Conservation (phyloP, 345 rosid species). For the Pugionium dolabratum region DNA sequence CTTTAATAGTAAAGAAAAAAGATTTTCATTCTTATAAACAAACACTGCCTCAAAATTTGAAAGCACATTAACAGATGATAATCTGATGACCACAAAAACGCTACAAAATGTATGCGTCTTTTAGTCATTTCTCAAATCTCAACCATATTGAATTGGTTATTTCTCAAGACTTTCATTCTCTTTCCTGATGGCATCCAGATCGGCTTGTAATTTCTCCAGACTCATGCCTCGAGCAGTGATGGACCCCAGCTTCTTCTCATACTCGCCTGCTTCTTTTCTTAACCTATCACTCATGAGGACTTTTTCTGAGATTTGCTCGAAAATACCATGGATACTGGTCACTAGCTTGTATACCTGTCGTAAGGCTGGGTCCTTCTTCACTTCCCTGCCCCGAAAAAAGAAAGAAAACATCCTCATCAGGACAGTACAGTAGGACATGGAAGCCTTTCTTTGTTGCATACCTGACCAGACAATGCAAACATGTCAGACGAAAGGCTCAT, state of each 20-base stretch:
- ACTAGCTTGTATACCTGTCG: slow-evolving; percentile 74
- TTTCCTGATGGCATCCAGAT: slow-evolving; percentile 53
- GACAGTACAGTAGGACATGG: not conserved
- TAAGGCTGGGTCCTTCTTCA: slow-evolving; percentile 63
- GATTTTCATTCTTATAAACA: not conserved
- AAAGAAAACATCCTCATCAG: slow-evolving; percentile 14
- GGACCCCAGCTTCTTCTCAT: slow-evolving; percentile 68
- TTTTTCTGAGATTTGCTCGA: slow-evolving; percentile 72
- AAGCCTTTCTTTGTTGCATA: slow-evolving; percentile 15
- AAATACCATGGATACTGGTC: slow-evolving; percentile 67
- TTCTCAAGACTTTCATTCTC: slow-evolving; percentile 62
- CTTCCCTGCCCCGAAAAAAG: slow-evolving; percentile 53
- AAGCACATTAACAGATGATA: slow-evolving; percentile 1
- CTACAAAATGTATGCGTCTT: not conserved
- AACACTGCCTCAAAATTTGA: not conserved
- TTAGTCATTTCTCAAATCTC: not conserved
- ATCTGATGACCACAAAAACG: not conserved
- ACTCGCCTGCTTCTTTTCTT: slow-evolving; percentile 64
- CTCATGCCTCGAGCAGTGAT: slow-evolving; percentile 57
- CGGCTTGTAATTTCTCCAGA: slow-evolving; percentile 59
- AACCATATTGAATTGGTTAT: slow-evolving; percentile 14
- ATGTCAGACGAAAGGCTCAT: slow-evolving; percentile 23
- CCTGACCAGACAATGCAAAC: slow-evolving; percentile 27
- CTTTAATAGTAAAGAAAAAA: not conserved
- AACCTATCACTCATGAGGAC: slow-evolving; percentile 60